These are phyloP conservation scores for Echinochloa phyllopogon DNA, from an alignment of 176 grass and related monocot genomes.

Conservation along the genomic window DNA sequence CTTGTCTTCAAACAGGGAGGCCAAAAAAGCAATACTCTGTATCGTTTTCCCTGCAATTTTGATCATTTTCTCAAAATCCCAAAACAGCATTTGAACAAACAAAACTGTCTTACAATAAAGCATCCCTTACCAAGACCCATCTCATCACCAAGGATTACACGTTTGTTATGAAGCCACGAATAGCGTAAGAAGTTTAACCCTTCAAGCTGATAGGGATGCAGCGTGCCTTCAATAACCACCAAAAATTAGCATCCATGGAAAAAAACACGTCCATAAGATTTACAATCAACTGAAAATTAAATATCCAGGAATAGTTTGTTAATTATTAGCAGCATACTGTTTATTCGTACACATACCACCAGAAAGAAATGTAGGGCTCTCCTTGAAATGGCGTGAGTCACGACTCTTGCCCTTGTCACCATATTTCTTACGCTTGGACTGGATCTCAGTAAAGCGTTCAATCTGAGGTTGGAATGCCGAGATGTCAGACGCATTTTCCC, in stretches of 20 bases:
- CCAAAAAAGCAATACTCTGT: slow-evolving; percentile 99
- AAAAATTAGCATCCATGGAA: slow-evolving; percentile 39
- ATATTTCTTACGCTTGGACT: slow-evolving; percentile 62
- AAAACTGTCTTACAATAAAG: slow-evolving; percentile 16
- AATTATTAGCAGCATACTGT: slow-evolving; percentile 27
- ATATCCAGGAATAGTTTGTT: slow-evolving; percentile 40
- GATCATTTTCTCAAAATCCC: slow-evolving; percentile 27
- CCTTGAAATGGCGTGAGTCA: slow-evolving; percentile 52
- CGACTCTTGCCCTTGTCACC: slow-evolving; percentile 59
- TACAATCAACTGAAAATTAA: slow-evolving; percentile 41
- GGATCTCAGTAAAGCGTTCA: slow-evolving; percentile 75
- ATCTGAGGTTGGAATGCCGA: slow-evolving; percentile 84
- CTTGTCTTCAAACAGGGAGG: slow-evolving; percentile 81
- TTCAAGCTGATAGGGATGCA: slow-evolving; percentile 97
- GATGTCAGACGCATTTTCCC: slow-evolving; percentile 88
- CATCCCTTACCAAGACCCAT: slow-evolving; percentile 96
- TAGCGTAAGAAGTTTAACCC: slow-evolving; percentile 90
- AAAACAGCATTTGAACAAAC: slow-evolving; percentile 29
- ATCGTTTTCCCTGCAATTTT: slow-evolving; percentile 89
- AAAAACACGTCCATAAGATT: slow-evolving; percentile 11
- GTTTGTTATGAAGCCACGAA: slow-evolving; percentile 86
- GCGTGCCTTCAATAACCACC: slow-evolving; percentile 60
- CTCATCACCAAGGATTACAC: slow-evolving; percentile 97
- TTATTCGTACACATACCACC: slow-evolving; percentile 56
- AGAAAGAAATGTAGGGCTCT: slow-evolving; percentile 77